Evolutionary conservation across 768 basidiomycete genomes (phyloP).

Genomic region (Trametes villosa): DNA sequence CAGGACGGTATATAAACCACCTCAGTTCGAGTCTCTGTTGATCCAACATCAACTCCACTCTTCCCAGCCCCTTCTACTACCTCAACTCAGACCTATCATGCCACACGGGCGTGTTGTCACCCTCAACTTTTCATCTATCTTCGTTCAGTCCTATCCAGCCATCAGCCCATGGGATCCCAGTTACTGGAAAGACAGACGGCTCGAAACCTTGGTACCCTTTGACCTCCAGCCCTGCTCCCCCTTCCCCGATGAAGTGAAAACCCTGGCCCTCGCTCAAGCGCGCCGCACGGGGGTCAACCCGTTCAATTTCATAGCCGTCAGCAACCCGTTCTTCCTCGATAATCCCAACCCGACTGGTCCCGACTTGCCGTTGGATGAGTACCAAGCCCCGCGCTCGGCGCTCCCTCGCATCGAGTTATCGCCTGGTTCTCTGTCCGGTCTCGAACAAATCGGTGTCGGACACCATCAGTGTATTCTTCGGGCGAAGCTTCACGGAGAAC

Average conservation of each 20-base stretch:
- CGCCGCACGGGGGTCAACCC: slow-evolving; percentile 1
- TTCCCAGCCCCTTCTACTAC: no score
- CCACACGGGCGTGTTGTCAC: no score
- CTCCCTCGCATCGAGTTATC: not conserved
- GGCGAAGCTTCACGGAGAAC: not conserved
- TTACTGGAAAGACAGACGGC: not conserved
- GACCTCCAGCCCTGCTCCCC: no score
- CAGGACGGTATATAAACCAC: no score
- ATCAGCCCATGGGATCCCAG: not conserved
- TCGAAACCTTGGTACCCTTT: not conserved
- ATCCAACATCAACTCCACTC: no score
- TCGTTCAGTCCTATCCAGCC: not conserved
- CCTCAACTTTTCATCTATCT: not conserved
- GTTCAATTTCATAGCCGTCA: not conserved
- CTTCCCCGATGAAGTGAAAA: not conserved
- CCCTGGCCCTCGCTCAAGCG: not conserved
- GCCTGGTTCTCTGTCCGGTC: no score
- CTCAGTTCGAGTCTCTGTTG: no score
- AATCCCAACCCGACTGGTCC: not conserved
- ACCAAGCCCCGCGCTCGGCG: no score
- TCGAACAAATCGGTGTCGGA: not conserved
- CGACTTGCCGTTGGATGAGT: no score
- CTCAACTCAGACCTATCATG: no score
- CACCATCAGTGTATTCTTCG: not conserved
- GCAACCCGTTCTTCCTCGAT: slow-evolving; percentile 8